Percentiles rank a stretch among this genome's conserved stretches.
phyloP scores from a whole-genome alignment of 208 protist species.

The Trichomonas gallinae region DNA sequence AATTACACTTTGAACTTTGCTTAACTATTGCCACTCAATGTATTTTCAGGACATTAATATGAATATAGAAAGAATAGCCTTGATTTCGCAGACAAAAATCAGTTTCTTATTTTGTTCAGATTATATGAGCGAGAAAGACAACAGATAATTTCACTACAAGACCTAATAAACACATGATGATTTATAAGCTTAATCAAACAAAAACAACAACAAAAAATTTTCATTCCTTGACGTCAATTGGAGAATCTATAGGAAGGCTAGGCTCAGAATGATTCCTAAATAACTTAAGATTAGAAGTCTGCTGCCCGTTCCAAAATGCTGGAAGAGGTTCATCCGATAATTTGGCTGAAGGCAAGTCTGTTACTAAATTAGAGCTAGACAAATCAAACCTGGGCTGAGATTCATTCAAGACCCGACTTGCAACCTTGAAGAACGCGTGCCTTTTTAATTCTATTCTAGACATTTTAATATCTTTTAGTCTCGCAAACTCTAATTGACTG shows the following conservation, averaged over 20 bases:
- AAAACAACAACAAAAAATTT: too few species aligned
- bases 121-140: too few species aligned
- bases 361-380: neutral
- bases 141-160: too few species aligned
- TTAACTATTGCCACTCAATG: too few species aligned
- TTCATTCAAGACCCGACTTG: neutral
- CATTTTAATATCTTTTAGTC: neutral
- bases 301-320: neutral
- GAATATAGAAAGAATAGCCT: too few species aligned
- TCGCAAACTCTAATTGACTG: neutral
- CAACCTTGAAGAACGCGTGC: neutral
- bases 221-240: neutral
- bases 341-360: neutral
- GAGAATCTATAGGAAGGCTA: neutral
- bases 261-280: neutral
- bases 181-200: too few species aligned
- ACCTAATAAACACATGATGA: too few species aligned
- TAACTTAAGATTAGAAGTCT: neutral
- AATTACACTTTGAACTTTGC: too few species aligned
- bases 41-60: too few species aligned
- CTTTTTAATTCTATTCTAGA: neutral
- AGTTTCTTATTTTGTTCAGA: too few species aligned
- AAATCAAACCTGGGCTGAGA: neutral
- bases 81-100: too few species aligned
- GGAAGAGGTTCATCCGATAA: neutral